Base-by-base conservation (phyloP, 352 stramenopile species). In the Saprolegnia diclina region DNA sequence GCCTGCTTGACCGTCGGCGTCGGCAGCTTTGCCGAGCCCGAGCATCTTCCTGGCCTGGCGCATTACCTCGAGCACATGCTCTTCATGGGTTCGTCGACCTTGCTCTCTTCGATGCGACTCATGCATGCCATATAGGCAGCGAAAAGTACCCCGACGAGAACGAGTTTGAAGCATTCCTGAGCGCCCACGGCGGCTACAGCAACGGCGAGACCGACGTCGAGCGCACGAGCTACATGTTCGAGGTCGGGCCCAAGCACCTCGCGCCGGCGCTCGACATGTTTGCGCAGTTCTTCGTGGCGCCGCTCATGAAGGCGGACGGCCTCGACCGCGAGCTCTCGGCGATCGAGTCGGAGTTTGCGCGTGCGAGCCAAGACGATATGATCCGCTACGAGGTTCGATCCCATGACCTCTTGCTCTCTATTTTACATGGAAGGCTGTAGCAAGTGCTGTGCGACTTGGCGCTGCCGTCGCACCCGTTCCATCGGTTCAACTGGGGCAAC, bases 11-110 rank as follows among this genome's bases (percentile, higher is more conserved):
- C 83, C 1, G 81, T 91, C 4, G 83, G 83, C 18, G 79, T 87
- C 16, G 83, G 82, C 57, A 89, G 80, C 72, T 90, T 89, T 65
- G 77, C 79, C 0, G 87, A 96, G 57, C 83, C 86, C 6, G 74
- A 77, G 65, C 32, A 80, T n/a, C 66, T 94, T 13, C 82, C 83
- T 0, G 92, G 89, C 3, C 77, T 95, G 29, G 90, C 90, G 21
- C 92, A 98, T 74, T 97, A 96, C 64, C 76, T 98, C 52, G 94
- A 98, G 81, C 94, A 98, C 78, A 98, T 98, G 94, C 81, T 98
- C 19, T 98, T 98, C 73, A 97, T 98, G 90, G 94, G 91, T 82
- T 63, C 53, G 71, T 71, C 22, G 13, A 29, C 21, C 19, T 64
- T 37, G 16, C 13, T 19, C 57, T 56, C 2, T 56, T 56, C 3